Evolutionary conservation across 2,329 filamentous ascomycete species (phyloP).

Genomic region (Knoxdaviesia capensis): DNA sequence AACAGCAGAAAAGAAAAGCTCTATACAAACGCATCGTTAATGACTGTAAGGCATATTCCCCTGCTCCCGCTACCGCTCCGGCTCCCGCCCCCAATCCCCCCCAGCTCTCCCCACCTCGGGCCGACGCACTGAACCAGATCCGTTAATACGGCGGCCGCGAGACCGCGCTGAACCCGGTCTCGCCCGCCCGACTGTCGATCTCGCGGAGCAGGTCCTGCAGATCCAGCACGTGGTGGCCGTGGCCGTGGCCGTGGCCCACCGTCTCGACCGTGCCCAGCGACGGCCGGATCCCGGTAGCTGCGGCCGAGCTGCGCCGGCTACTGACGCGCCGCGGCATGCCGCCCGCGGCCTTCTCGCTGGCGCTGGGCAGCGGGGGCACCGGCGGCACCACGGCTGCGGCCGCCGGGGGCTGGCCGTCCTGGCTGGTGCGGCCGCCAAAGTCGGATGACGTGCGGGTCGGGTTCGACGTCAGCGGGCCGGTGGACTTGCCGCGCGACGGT

Average conservation of each 20-base stretch:
- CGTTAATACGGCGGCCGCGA: conserved; percentile 29
- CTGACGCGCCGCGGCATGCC: conserved; percentile 1
- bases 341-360: conserved; percentile 1
- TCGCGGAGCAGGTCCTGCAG: conserved; percentile 27
- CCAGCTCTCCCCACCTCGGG: no score
- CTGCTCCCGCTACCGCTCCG: background rate
- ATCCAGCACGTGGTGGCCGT: conserved; percentile 15
- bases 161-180: conserved; percentile 23
- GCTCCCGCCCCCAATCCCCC: no score
- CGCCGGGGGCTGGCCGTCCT: conserved; percentile 11
- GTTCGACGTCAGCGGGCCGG: conserved; percentile 20
- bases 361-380: conserved; percentile 33
- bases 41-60: no score
- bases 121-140: no score
- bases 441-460: conserved; percentile 9
- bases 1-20: background rate
- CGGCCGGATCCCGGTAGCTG: conserved; percentile 3
- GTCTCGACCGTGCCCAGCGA: background rate
- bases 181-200: conserved; percentile 26
- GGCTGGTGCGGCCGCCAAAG: conserved; percentile 7
- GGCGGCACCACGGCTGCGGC: conserved; percentile 26
- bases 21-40: no score
- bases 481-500: conserved; percentile 1
- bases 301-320: conserved; percentile 1
- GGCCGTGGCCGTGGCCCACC: conserved; percentile 2